A percentile compares a stretch with the other conserved stretches of the same genome.
These are phyloP conservation scores for Nigrospora oryzae DNA, from an alignment of 2,329 filamentous ascomycete genomes.

Conservation along the genomic window DNA sequence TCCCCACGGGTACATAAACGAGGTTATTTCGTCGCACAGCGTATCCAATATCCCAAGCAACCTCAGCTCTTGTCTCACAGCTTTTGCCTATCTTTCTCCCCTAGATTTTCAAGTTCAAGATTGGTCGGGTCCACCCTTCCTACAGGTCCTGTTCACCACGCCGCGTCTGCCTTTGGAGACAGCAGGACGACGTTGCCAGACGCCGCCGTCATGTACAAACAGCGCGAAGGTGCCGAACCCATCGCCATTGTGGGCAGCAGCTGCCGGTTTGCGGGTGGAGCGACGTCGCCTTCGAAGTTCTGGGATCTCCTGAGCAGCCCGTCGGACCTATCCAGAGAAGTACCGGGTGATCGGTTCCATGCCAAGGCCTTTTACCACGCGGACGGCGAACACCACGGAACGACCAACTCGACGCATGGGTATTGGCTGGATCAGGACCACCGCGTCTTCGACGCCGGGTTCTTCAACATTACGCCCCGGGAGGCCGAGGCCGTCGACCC, in stretches of 20 bases:
- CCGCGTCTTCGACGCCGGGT: slow-evolving; percentile 18
- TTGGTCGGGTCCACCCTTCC: too few species aligned
- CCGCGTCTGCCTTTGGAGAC: too few species aligned
- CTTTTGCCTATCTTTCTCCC: too few species aligned
- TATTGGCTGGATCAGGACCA: slow-evolving; percentile 20
- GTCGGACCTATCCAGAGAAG: slow-evolving; percentile 17
- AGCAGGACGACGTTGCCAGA: too few species aligned
- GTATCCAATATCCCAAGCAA: slow-evolving; percentile 1
- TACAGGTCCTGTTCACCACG: too few species aligned
- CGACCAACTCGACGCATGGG: slow-evolving; percentile 18
- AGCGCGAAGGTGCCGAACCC: slow-evolving; percentile 8
- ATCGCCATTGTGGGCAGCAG: slow-evolving; percentile 20
- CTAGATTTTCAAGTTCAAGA: too few species aligned
- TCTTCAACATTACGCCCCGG: slow-evolving; percentile 25
- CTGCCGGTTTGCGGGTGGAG: slow-evolving; percentile 19
- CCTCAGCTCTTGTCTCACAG: not conserved
- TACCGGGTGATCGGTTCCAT: slow-evolving; percentile 15
- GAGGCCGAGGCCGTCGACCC: slow-evolving; percentile 25
- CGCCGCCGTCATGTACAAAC: not conserved
- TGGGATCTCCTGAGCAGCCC: slow-evolving; percentile 16
- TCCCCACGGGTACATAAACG: too few species aligned
- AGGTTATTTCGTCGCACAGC: not conserved
- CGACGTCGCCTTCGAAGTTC: slow-evolving; percentile 15
- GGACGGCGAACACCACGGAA: slow-evolving; percentile 20
- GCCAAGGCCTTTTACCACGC: slow-evolving; percentile 18